phyloP scores from a whole-genome alignment of 371 early-diverging fungal genomes.

The Rhizopus sp. region DNA sequence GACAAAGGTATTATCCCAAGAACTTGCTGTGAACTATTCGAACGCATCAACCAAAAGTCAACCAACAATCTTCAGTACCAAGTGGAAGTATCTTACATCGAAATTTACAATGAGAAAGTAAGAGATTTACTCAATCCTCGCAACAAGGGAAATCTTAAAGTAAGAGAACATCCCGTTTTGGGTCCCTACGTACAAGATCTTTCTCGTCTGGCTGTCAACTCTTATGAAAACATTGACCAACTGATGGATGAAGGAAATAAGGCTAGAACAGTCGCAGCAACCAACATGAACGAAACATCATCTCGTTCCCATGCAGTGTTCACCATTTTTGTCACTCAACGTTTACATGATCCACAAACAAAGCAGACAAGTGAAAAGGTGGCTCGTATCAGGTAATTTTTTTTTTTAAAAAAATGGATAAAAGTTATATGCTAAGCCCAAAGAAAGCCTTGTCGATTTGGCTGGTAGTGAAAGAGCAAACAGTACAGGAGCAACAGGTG shows the following conservation, averaged over 20 bases:
- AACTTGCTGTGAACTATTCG: constrained; percentile 73
- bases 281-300: constrained; percentile 92
- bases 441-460: constrained; percentile 68
- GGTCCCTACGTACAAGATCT: constrained; percentile 91
- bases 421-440: not conserved
- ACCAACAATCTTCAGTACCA: constrained; percentile 55
- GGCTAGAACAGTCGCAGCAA: constrained; percentile 86
- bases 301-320: constrained; percentile 94
- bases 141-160: constrained; percentile 70
- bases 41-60: constrained; percentile 47
- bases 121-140: constrained; percentile 82
- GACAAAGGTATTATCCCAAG: constrained; percentile 82
- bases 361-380: constrained; percentile 68
- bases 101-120: constrained; percentile 83
- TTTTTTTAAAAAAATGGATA: not conserved
- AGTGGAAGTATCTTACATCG: constrained; percentile 82
- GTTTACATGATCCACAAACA: constrained; percentile 49
- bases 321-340: constrained; percentile 76
- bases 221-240: constrained; percentile 69
- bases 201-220: constrained; percentile 73
- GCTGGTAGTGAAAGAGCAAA: constrained; percentile 96
- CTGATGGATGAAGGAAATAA: constrained; percentile 86
- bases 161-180: constrained; percentile 81
- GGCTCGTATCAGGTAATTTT: constrained; percentile 53
- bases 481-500: constrained; percentile 91